Evolutionary conservation across 192 early-diverging fungal species (phyloP).

Genomic region (Lobosporangium transversale): DNA sequence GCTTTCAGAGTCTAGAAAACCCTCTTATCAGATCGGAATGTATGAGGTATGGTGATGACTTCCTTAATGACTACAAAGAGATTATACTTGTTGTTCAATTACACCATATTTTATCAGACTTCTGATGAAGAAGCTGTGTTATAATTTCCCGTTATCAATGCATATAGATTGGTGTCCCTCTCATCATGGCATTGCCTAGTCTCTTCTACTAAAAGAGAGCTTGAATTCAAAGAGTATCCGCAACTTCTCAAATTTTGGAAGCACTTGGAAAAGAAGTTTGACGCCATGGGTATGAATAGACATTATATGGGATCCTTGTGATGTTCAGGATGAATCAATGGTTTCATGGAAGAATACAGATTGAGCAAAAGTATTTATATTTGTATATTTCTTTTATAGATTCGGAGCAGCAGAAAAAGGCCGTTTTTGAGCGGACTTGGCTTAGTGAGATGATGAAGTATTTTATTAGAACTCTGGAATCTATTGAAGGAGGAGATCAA

Average conservation of each 20-base stretch:
- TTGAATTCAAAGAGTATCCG: constrained; percentile 67
- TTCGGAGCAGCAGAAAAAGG: constrained; percentile 58
- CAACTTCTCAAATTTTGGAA: constrained; percentile 77
- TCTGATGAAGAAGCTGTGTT: no score
- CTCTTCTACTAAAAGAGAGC: constrained; percentile 59
- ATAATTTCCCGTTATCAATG: no score
- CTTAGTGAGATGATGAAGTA: constrained; percentile 72
- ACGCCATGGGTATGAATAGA: constrained; percentile 53
- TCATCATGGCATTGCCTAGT: constrained; percentile 79
- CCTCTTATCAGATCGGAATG: constrained; percentile 77
- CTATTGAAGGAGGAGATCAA: constrained; percentile 60
- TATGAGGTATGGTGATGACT: constrained; percentile 70
- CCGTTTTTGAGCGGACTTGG: constrained; percentile 69
- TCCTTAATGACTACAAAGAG: no score
- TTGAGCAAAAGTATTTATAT: no score
- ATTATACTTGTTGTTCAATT: no score
- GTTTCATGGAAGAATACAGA: no score
- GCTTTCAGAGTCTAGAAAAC: constrained; percentile 90
- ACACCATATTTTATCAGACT: no score
- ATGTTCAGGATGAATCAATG: no score
- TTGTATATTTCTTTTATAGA: constrained; percentile 23
- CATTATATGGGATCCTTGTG: no score
- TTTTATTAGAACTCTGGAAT: constrained; percentile 69
- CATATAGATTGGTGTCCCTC: constrained; percentile 72
- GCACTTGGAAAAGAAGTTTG: constrained; percentile 63